Evolutionary conservation across 768 basidiomycete genomes (phyloP).

Genomic region (Nidularia sp.): DNA sequence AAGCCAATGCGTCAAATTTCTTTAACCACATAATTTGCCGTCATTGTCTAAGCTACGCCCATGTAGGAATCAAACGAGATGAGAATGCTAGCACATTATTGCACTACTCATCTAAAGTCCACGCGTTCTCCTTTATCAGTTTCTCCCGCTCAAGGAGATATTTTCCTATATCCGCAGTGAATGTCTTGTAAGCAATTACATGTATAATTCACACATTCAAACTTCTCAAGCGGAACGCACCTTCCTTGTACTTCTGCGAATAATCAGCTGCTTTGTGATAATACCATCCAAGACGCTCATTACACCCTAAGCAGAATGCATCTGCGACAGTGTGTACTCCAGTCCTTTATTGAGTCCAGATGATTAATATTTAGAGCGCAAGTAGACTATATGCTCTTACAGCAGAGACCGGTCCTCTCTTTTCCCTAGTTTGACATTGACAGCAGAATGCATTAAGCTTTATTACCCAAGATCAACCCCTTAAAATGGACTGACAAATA

Average conservation of each 20-base stretch:
- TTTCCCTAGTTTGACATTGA: conserved; percentile 68
- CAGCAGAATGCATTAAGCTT: conserved; percentile 75
- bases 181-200: too few relatives aligned
- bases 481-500: neutral
- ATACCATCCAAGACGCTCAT: conserved; percentile 77
- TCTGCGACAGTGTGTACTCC: conserved; percentile 82
- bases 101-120: conserved; percentile 50
- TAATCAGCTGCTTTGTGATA: conserved; percentile 76
- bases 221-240: conserved; percentile 24
- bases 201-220: too few relatives aligned
- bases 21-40: too few relatives aligned
- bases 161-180: conserved; percentile 47
- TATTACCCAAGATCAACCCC: neutral
- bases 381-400: conserved; percentile 27
- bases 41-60: too few relatives aligned
- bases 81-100: neutral
- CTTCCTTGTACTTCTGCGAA: conserved; percentile 85
- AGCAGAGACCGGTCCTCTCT: conserved; percentile 73
- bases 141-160: conserved; percentile 79
- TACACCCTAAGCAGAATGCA: conserved; percentile 75
- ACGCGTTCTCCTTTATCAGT: conserved; percentile 77
- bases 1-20: too few relatives aligned
- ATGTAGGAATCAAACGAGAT: too few relatives aligned
- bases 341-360: conserved; percentile 40
- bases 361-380: neutral